phyloP scores from a whole-genome alignment of 805 yeast species.

The Saturnispora hagleri region DNA sequence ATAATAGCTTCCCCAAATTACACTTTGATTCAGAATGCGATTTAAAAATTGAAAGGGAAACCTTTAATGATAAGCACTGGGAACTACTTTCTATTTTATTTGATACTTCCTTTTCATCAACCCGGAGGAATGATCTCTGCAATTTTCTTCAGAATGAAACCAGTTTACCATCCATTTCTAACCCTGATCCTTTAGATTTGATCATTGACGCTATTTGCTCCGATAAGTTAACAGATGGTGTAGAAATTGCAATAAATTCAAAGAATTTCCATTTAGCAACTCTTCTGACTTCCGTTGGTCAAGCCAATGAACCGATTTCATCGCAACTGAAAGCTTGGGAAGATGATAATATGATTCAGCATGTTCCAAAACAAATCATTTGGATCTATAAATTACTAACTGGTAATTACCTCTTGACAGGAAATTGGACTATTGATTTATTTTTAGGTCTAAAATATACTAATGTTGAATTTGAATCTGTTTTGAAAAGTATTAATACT shows the following conservation, averaged over 20 bases:
- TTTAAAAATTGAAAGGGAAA: constrained; percentile 3
- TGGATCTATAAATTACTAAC: constrained; percentile 54
- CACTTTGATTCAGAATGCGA: constrained; percentile 8
- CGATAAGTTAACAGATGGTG: constrained; percentile 55
- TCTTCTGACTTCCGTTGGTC: constrained; percentile 59
- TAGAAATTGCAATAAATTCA: constrained; percentile 47
- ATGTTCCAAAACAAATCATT: constrained; percentile 45
- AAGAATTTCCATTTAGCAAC: constrained; percentile 64
- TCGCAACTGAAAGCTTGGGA: constrained; percentile 64
- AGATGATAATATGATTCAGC: constrained; percentile 29
- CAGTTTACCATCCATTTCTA: constrained; percentile 26
- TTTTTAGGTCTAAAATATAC: constrained; percentile 56
- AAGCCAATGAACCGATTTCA: constrained; percentile 55
- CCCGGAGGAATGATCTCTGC: constrained; percentile 39
- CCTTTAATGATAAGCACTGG: constrained; percentile 14
- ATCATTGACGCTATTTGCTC: constrained; percentile 42
- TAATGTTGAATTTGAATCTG: constrained; percentile 27
- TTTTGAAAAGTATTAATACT: constrained; percentile 22
- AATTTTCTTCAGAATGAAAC: constrained; percentile 49
- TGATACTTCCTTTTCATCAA: not conserved
- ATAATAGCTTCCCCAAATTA: constrained; percentile 1
- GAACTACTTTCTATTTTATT: constrained; percentile 11
- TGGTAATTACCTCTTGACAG: constrained; percentile 34
- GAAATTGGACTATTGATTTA: constrained; percentile 29
- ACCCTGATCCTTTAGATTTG: constrained; percentile 37